phyloP scores from a whole-genome alignment of 2,329 filamentous ascomycete species.

The Myriosclerotinia curreyana region DNA sequence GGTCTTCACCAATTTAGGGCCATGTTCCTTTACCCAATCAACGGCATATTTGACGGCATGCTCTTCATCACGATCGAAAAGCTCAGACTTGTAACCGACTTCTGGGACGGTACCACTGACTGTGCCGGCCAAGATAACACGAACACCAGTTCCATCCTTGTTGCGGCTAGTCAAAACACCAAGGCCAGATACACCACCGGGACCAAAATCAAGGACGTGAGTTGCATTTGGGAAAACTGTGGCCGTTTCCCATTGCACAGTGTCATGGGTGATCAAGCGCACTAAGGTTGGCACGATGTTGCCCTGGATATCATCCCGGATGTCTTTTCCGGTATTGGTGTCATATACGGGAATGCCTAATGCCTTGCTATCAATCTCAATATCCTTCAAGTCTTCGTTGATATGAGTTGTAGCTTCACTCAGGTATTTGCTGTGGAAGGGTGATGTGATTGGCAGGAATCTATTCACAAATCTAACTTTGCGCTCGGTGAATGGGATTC shows the following conservation, averaged over 20 bases:
- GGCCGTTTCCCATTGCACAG: slow-evolving; percentile 94
- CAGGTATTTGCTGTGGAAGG: slow-evolving; percentile 97
- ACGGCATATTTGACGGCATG: slow-evolving; percentile 92
- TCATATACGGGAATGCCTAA: slow-evolving; percentile 86
- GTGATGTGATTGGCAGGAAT: slow-evolving; percentile 94
- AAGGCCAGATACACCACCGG: slow-evolving; percentile 92
- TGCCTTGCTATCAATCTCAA: slow-evolving; percentile 69
- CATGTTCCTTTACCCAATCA: slow-evolving; percentile 97
- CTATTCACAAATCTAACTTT: slow-evolving; percentile 96
- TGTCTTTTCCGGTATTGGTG: slow-evolving; percentile 83
- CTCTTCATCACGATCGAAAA: slow-evolving; percentile 95
- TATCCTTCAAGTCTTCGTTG: slow-evolving; percentile 79
- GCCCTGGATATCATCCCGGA: slow-evolving; percentile 65
- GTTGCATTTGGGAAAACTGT: slow-evolving; percentile 88
- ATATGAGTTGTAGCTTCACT: slow-evolving; percentile 77
- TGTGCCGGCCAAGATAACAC: slow-evolving; percentile 91
- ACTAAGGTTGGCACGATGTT: slow-evolving; percentile 85
- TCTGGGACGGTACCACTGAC: slow-evolving; percentile 86
- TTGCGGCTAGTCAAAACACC: slow-evolving; percentile 96
- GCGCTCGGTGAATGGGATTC: slow-evolving; percentile 89
- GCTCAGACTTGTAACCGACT: slow-evolving; percentile 95
- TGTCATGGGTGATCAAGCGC: slow-evolving; percentile 89
- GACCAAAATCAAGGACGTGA: slow-evolving; percentile 94
- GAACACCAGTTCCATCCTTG: slow-evolving; percentile 97
- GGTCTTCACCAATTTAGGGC: slow-evolving; percentile 86